Evolutionary conservation across 805 yeast genomes (phyloP), one percentile per base, ranked within the genome.

Genomic region (Grigorovia transvaalensis): DNA sequence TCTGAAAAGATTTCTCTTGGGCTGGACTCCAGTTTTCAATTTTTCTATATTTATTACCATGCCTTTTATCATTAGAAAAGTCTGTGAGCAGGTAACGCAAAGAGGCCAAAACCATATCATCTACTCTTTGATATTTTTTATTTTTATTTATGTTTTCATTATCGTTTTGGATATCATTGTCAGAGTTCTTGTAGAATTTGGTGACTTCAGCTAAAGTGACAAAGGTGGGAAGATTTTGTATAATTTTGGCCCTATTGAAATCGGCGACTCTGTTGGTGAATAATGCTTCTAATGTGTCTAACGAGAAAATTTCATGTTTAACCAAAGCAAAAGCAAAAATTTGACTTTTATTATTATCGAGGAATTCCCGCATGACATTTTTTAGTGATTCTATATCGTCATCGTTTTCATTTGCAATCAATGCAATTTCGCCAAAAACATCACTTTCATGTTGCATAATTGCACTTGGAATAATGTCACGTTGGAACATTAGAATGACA

Each of bases 381-480:
- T 57, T 56, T 0, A 63, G 50, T 18, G 52, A 48, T 40, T 53
- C 53, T 2, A 47, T 41, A 33, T 61, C 61, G 19, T 56, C 54
- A 20, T 46, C 48, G 17, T n/a, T n/a, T 29, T 59, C 63, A 49
- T 64, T 61, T 59, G 63, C 59, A 30, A 65, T 62, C 17, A 55
- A 59, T 1, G 69, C 63, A 19, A 68, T 60, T 50, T 66, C 67
- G 19, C 63, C 54, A 42, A 90, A 73, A 27, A 79, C 77, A 57
- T 82, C 87, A 46, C 74, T 73, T 54, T 82, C 79, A 59, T 83
- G 81, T 47, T 80, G 80, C 9, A 82, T 82, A 51, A 89, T 74
- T 7, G 90, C 72, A 56, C 82, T 76, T 0, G 98, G 97, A 0
- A 90, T 76, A 0, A 90, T 86, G 59, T 80, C 84, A 18, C 80